Base-by-base conservation (phyloP, 768 basidiomycete genomes). In the Psilocybe cubensis region DNA sequence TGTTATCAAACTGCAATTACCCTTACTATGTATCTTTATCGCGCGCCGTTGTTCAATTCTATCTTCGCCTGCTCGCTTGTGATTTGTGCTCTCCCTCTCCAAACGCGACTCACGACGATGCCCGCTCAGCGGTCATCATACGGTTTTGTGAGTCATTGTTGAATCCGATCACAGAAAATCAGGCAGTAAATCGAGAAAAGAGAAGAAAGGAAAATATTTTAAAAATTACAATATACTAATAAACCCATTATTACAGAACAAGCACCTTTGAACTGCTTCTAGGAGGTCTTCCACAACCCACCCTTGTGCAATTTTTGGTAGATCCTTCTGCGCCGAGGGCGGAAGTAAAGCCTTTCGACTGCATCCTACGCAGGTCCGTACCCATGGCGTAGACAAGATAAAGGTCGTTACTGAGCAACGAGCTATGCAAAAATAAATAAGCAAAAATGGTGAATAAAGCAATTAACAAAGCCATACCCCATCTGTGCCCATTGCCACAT, bases 351-450 rank as follows among this genome's bases (percentile, higher is more conserved):
- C 89, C 70, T 93, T 94, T 60, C 91, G 81, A 66, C 83, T 83
- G 67, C 92, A 94, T 47, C 90, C 89, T 25, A 92, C 75, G 69
- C 92, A 94, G 17, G 91, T 92, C 56, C 90, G 82, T 31, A 91
- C 88, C 71, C 79, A 79, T 12, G 90, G 81, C 47, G 90, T 92
- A n/a, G 89, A 81, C 27, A 94, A 78, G 54, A 94, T 83, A 70
- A 91, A 88, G 21, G 88, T 88, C 35, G 92, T 94, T 47, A 92
- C 78, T 10, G 90, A 89, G 68, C 92, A 94, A 27, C 92, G 86
- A 48, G 79, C 92, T 93, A 63, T 29, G 42, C 35, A 43, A 46
- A 25, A 27, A 68, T 59, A 42, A 62, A 60, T 68, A 17, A 61
- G 54, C 41, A 33, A 48, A 27, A 25, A 12, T 53, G 50, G 47